These are phyloP conservation scores for Aphanomyces cochlioides DNA, from an alignment of 352 stramenopile genomes.

Conservation along the genomic window DNA sequence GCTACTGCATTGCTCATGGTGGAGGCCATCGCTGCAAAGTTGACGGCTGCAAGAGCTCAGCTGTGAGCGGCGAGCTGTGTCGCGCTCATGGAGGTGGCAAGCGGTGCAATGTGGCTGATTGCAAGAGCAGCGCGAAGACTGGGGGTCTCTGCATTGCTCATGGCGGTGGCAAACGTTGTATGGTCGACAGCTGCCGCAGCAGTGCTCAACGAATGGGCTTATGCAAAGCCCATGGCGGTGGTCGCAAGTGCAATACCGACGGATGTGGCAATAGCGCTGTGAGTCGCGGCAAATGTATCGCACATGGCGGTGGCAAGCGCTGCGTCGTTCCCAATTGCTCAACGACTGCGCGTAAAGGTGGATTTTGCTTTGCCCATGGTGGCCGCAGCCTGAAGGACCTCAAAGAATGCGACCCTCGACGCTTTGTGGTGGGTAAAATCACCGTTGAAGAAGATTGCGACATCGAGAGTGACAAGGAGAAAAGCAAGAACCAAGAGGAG, in stretches of 20 bases:
- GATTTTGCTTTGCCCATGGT: slow-evolving; percentile 80
- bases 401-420: not conserved
- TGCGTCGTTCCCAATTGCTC: slow-evolving; percentile 68
- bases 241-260: slow-evolving; percentile 61
- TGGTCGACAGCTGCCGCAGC: slow-evolving; percentile 60
- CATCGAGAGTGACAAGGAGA: slow-evolving; percentile 7
- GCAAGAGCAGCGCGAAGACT: slow-evolving; percentile 79
- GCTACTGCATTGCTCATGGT: slow-evolving; percentile 79
- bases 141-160: slow-evolving; percentile 78
- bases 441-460: slow-evolving; percentile 30
- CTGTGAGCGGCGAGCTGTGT: slow-evolving; percentile 73
- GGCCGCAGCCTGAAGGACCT: slow-evolving; percentile 38
- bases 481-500: slow-evolving; percentile 22
- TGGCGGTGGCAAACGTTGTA: slow-evolving; percentile 78
- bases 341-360: slow-evolving; percentile 74
- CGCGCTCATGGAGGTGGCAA: slow-evolving; percentile 76
- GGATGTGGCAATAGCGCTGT: slow-evolving; percentile 74
- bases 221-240: slow-evolving; percentile 82
- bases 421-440: slow-evolving; percentile 32
- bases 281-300: slow-evolving; percentile 78
- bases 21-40: slow-evolving; percentile 78
- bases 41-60: slow-evolving; percentile 63
- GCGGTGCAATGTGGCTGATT: slow-evolving; percentile 65
- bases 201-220: slow-evolving; percentile 77
- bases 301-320: slow-evolving; percentile 76